Conservation (phyloP, 2,329 filamentous ascomycete species). For the Aquanectria penicillioides region DNA sequence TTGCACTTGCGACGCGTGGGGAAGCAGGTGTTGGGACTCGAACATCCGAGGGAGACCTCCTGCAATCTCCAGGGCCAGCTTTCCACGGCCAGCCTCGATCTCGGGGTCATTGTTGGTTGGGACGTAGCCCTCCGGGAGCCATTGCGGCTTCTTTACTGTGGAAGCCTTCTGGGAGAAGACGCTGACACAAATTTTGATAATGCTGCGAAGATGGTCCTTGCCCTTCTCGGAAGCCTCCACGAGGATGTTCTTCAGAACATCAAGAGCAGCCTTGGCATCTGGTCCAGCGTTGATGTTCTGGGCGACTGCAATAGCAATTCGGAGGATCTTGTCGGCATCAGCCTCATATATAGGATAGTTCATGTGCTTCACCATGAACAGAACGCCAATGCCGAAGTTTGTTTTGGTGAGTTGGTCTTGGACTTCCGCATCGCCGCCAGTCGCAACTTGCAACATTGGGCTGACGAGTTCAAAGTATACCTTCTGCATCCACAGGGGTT, state of each 20-base stretch:
- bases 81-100: conserved; percentile 53
- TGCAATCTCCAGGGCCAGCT: conserved; percentile 59
- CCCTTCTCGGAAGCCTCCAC: conserved; percentile 56
- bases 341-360: conserved; percentile 62
- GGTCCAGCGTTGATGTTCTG: conserved; percentile 52
- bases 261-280: conserved; percentile 60
- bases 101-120: conserved; percentile 26
- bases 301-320: conserved; percentile 59
- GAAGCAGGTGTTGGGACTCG: conserved; percentile 58
- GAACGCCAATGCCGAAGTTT: conserved; percentile 58
- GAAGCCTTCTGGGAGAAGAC: conserved; percentile 47
- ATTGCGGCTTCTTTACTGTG: conserved; percentile 39
- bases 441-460: conserved; percentile 56
- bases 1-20: conserved; percentile 55
- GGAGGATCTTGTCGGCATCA: conserved; percentile 58
- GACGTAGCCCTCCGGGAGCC: conserved; percentile 44
- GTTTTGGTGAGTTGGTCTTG: conserved; percentile 43
- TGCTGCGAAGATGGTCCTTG: conserved; percentile 58
- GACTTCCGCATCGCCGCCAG: conserved; percentile 40
- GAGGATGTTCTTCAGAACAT: conserved; percentile 60
- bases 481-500: conserved; percentile 60
- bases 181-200: conserved; percentile 57
- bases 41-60: conserved; percentile 58
- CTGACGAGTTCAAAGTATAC: conserved; percentile 58
- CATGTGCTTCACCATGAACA: conserved; percentile 61